Evolutionary conservation across 192 early-diverging fungal species (phyloP).

Genomic region (Mortierella alpina): DNA sequence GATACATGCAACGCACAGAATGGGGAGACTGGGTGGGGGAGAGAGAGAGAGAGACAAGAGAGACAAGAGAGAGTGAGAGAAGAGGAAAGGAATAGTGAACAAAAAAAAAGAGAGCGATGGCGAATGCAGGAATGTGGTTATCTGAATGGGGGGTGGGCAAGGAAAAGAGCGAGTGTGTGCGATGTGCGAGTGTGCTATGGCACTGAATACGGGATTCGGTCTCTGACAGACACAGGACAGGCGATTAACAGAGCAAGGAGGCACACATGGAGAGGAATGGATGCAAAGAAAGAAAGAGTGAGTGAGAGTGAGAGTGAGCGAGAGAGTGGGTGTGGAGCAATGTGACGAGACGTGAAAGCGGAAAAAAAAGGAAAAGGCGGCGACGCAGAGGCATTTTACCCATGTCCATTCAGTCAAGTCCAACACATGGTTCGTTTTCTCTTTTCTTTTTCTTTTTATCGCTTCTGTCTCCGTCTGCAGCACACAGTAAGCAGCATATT

Average conservation of each 20-base stretch:
- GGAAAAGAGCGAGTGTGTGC: constrained; percentile 4
- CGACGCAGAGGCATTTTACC: neutral
- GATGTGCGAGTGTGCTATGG: neutral
- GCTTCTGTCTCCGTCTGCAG: neutral
- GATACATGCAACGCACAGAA: neutral
- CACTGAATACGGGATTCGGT: neutral
- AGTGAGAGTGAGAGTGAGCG: neutral
- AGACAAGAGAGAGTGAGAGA: neutral
- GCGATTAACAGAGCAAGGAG: no score
- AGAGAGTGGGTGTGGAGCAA: neutral
- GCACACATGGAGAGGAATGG: neutral
- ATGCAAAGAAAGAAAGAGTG: neutral
- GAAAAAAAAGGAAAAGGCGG: neutral
- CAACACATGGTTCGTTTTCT: no score
- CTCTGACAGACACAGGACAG: no score
- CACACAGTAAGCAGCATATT: neutral
- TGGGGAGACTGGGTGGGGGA: neutral
- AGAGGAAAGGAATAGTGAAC: neutral
- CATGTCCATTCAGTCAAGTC: neutral
- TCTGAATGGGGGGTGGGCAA: no score
- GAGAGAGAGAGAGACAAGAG: neutral
- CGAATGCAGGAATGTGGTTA: neutral
- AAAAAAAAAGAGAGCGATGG: neutral
- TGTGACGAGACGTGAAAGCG: neutral
- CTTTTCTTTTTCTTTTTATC: no score